A percentile compares a stretch with the other conserved stretches of the same genome.
phyloP scores from a whole-genome alignment of 2,329 filamentous ascomycete species.

The Pseudogymnoascus sp. region DNA sequence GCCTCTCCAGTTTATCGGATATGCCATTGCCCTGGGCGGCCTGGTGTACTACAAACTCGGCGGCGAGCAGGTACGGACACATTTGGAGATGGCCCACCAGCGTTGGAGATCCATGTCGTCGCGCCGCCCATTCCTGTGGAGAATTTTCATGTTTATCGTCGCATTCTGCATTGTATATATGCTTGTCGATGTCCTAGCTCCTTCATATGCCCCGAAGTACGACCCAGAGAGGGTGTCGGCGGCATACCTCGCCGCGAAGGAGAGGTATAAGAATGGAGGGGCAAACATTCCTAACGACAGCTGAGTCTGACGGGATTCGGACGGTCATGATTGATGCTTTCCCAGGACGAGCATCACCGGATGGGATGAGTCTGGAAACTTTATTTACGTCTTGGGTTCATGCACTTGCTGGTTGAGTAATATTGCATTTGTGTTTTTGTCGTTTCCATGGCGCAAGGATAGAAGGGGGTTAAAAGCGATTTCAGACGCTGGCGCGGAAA shows the following conservation, averaged over 20 bases:
- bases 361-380: too few relatives aligned
- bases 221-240: constrained; percentile 31
- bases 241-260: not conserved
- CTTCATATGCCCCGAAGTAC: constrained; percentile 48
- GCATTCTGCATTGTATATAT: constrained; percentile 59
- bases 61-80: constrained; percentile 77
- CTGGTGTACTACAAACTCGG: constrained; percentile 85
- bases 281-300: not conserved
- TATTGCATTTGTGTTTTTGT: not conserved
- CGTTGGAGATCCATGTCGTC: constrained; percentile 80
- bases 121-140: constrained; percentile 67
- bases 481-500: not conserved
- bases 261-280: not conserved
- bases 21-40: constrained; percentile 68
- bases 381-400: not conserved
- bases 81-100: constrained; percentile 60
- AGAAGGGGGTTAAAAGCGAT: not conserved
- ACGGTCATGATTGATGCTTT: not conserved
- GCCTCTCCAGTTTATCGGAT: constrained; percentile 72
- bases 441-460: not conserved
- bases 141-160: constrained; percentile 61
- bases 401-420: not conserved
- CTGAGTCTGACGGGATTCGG: not conserved
- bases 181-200: constrained; percentile 60
- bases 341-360: not conserved